Conservation (phyloP, 1,139 yeast genomes). For the Taphrina deformans region DNA sequence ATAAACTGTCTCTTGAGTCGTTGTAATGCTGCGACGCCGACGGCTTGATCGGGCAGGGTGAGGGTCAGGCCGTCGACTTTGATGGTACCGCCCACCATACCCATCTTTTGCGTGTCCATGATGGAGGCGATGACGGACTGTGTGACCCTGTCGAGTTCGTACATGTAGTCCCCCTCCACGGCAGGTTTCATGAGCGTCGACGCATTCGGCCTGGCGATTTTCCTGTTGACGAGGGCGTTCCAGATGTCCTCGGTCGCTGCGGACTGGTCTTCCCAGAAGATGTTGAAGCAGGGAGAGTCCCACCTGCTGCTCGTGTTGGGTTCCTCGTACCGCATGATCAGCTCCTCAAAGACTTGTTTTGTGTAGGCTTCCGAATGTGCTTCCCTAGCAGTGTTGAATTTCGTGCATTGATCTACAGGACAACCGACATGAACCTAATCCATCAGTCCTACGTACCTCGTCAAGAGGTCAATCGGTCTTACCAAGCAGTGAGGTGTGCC, state of each 20-base stretch:
- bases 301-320: conserved; percentile 84
- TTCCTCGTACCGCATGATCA: conserved; percentile 87
- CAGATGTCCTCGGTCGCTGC: conserved; percentile 70
- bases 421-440: conserved; percentile 63
- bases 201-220: conserved; percentile 59
- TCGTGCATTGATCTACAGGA: conserved; percentile 60
- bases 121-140: conserved; percentile 60
- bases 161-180: conserved; percentile 69
- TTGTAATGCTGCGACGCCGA: conserved; percentile 77
- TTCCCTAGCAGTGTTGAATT: conserved; percentile 55
- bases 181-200: conserved; percentile 67
- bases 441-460: too few relatives aligned
- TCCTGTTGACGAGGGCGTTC: conserved; percentile 63
- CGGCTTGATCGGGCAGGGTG: conserved; percentile 62
- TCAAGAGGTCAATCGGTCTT: too few relatives aligned
- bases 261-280: conserved; percentile 57
- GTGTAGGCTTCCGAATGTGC: conserved; percentile 39
- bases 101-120: conserved; percentile 61
- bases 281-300: conserved; percentile 88
- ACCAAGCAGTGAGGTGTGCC: conserved; percentile 77
- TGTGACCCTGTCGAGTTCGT: conserved; percentile 74
- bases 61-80: conserved; percentile 44
- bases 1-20: conserved; percentile 80
- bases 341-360: conserved; percentile 52
- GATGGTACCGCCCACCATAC: conserved; percentile 50